A percentile compares a stretch with the other conserved stretches of the same genome.
Conservation (phyloP, 2,329 filamentous ascomycete species). For the Neofusicoccum kwambonambiense region DNA sequence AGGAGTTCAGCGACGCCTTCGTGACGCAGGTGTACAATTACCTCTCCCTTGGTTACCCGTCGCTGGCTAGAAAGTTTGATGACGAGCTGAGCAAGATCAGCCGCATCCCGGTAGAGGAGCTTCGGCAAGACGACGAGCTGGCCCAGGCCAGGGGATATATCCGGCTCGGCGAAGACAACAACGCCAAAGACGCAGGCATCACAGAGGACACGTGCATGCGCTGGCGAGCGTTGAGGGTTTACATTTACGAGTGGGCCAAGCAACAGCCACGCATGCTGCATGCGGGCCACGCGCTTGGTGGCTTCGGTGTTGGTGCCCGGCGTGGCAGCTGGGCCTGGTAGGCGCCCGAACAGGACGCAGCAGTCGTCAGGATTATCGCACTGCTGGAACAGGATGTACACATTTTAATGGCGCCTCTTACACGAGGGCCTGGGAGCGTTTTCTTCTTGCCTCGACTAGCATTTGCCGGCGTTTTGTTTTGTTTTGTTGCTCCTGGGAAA, state of each 20-base stretch:
- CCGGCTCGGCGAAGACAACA: constrained; percentile 48
- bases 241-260: constrained; percentile 85
- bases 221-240: constrained; percentile 80
- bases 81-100: constrained; percentile 82
- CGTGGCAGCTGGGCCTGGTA: constrained; percentile 50
- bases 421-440: neutral
- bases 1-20: constrained; percentile 79
- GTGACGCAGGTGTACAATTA: constrained; percentile 98
- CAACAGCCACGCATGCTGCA: constrained; percentile 72
- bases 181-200: constrained; percentile 51
- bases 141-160: constrained; percentile 72
- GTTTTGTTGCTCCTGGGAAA: constrained; percentile 4
- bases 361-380: neutral
- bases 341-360: neutral
- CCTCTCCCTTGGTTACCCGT: constrained; percentile 86
- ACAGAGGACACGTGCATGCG: constrained; percentile 60
- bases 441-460: neutral
- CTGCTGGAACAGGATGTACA: neutral
- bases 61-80: constrained; percentile 79
- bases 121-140: constrained; percentile 69
- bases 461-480: constrained; percentile 11
- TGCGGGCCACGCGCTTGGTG: constrained; percentile 29
- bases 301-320: constrained; percentile 45
- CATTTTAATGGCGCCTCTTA: neutral
- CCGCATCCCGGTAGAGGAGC: constrained; percentile 64